Evolutionary conservation across 108 stramenopile genomes (phyloP).

Genomic region (Nitzschia sp.): DNA sequence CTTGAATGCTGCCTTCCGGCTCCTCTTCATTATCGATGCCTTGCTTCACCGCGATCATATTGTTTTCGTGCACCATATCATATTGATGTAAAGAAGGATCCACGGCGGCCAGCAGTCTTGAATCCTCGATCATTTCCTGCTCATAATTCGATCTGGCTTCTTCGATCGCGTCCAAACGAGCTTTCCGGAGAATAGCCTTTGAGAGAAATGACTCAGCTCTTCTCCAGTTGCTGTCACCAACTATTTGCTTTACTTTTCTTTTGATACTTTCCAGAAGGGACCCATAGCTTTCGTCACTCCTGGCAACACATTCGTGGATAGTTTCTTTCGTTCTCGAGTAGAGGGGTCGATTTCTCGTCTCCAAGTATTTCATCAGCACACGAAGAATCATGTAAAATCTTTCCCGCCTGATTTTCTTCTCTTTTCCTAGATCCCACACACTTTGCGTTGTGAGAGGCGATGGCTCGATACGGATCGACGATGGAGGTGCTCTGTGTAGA

Average conservation of each 20-base stretch:
- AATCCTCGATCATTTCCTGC: too few species aligned
- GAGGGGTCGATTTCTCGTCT: neutral
- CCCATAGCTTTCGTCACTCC: neutral
- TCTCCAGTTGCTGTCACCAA: conserved; percentile 6
- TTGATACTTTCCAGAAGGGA: neutral
- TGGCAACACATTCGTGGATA: neutral
- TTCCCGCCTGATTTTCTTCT: conserved; percentile 8
- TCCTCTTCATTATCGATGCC: neutral
- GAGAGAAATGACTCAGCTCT: conserved; percentile 6
- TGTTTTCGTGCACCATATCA: too few species aligned
- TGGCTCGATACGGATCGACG: neutral
- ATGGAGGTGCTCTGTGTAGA: neutral
- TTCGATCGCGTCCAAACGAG: neutral
- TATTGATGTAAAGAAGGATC: too few species aligned
- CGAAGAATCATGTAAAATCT: conserved; percentile 15
- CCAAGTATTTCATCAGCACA: conserved; percentile 15
- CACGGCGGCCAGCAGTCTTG: too few species aligned
- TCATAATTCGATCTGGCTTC: neutral
- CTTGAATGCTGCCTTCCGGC: neutral
- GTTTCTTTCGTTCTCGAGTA: neutral
- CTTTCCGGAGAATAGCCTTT: neutral
- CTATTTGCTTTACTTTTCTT: conserved; percentile 1
- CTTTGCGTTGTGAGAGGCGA: neutral
- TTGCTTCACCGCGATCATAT: too few species aligned
- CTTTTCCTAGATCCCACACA: neutral